These are phyloP conservation scores for Polymyxa betae DNA, from an alignment of 208 protist genomes.

Conservation along the genomic window DNA sequence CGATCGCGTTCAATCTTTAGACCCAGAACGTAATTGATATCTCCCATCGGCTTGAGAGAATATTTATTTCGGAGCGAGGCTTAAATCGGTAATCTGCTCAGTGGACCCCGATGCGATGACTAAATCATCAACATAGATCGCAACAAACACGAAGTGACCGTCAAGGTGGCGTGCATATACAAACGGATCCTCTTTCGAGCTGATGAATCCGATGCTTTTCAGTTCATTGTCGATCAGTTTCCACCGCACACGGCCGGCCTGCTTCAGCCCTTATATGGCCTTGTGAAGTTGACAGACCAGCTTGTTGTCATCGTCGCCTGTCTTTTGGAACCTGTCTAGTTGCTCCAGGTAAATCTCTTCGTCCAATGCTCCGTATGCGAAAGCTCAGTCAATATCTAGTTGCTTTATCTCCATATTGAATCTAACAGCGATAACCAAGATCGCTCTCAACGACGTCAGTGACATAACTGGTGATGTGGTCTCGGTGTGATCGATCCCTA, in stretches of 20 bases:
- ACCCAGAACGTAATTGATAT: neutral
- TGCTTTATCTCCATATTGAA: neutral
- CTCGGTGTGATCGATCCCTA: neutral
- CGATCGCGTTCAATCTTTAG: neutral
- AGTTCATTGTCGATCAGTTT: neutral
- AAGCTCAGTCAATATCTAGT: neutral
- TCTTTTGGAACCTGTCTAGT: neutral
- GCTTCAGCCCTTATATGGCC: slow-evolving; percentile 29
- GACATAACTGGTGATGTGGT: neutral
- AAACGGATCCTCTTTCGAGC: neutral
- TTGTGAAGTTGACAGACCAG: neutral
- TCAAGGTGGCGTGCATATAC: neutral
- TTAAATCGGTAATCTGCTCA: neutral
- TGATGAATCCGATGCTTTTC: neutral
- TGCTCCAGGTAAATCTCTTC: neutral
- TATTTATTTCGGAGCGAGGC: neutral
- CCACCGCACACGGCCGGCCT: slow-evolving; percentile 8
- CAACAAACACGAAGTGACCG: neutral
- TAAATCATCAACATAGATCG: neutral
- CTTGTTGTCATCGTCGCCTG: neutral
- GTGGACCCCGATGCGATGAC: neutral
- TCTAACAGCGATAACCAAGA: neutral
- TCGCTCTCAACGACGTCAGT: neutral
- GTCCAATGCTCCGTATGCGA: neutral
- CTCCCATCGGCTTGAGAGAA: neutral